Conservation (phyloP, 176 grass and related monocot genomes). For the Rhynchospora pubera region DNA sequence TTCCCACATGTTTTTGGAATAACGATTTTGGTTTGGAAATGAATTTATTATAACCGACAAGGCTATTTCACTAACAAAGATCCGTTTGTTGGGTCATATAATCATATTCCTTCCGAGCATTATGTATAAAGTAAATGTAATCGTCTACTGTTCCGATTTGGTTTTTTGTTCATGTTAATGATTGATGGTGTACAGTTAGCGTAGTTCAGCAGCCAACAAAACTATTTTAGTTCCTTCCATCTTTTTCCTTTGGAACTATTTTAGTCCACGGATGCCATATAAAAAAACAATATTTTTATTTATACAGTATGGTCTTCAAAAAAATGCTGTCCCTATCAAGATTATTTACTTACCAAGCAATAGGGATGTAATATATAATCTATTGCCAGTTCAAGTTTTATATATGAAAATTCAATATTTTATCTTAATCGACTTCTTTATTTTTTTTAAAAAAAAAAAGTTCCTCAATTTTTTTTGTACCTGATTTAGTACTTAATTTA, state of each 20-base stretch:
- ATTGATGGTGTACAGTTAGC: background rate
- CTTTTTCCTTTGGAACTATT: background rate
- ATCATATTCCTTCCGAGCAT: background rate
- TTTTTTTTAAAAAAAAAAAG: too few relatives aligned
- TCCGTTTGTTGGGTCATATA: background rate
- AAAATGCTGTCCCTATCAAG: too few relatives aligned
- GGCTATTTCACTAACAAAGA: background rate
- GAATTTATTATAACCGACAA: background rate
- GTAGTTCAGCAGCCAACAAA: background rate
- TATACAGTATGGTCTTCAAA: too few relatives aligned
- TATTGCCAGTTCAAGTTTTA: too few relatives aligned
- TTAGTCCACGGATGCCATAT: background rate
- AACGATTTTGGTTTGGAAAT: background rate
- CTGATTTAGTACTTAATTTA: too few relatives aligned
- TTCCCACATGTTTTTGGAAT: background rate
- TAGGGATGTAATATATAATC: too few relatives aligned
- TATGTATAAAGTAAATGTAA: background rate
- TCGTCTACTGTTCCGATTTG: background rate
- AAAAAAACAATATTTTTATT: background rate
- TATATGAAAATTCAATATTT: too few relatives aligned
- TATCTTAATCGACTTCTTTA: too few relatives aligned
- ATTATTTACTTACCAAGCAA: too few relatives aligned
- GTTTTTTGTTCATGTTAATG: background rate
- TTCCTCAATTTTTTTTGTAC: too few relatives aligned
- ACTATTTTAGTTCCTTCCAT: background rate